These are phyloP conservation scores for Saturnispora quitensis DNA, from an alignment of 805 yeast genomes.

Conservation along the genomic window DNA sequence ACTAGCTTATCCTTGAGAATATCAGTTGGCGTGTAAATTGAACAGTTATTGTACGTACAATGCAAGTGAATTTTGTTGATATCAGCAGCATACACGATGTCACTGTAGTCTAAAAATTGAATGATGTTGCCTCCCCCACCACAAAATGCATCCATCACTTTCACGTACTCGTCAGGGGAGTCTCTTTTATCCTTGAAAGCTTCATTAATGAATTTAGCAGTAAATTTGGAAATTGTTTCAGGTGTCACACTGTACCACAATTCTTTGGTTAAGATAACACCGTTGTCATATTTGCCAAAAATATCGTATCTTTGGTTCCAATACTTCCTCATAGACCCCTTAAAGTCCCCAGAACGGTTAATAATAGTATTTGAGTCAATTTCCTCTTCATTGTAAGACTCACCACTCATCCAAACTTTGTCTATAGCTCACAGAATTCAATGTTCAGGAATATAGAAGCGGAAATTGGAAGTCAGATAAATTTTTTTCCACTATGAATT, in stretches of 20 bases:
- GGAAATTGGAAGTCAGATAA: neutral
- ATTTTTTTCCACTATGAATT: neutral
- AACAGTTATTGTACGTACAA: slow-evolving; percentile 9
- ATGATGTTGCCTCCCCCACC: slow-evolving; percentile 88
- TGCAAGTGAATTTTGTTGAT: slow-evolving; percentile 11
- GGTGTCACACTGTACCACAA: slow-evolving; percentile 89
- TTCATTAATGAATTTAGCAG: slow-evolving; percentile 47
- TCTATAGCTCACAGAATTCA: too few species aligned
- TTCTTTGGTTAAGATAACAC: slow-evolving; percentile 59
- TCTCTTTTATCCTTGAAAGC: slow-evolving; percentile 59
- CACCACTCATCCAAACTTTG: neutral
- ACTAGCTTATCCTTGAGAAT: neutral
- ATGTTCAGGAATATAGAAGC: neutral
- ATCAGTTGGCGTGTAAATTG: slow-evolving; percentile 5
- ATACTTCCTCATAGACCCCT: slow-evolving; percentile 34
- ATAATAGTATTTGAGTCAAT: slow-evolving; percentile 9
- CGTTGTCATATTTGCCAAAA: slow-evolving; percentile 58
- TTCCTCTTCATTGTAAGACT: neutral
- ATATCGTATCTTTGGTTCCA: slow-evolving; percentile 56
- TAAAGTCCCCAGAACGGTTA: slow-evolving; percentile 9
- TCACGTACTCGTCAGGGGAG: neutral
- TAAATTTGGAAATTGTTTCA: slow-evolving; percentile 55
- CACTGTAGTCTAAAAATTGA: slow-evolving; percentile 37
- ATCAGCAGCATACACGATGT: slow-evolving; percentile 10
- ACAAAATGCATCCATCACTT: slow-evolving; percentile 59